Percentiles rank a stretch among this genome's conserved stretches.
Evolutionary conservation across 2,329 filamentous ascomycete species (phyloP).

Genomic region (Cadophora malorum): DNA sequence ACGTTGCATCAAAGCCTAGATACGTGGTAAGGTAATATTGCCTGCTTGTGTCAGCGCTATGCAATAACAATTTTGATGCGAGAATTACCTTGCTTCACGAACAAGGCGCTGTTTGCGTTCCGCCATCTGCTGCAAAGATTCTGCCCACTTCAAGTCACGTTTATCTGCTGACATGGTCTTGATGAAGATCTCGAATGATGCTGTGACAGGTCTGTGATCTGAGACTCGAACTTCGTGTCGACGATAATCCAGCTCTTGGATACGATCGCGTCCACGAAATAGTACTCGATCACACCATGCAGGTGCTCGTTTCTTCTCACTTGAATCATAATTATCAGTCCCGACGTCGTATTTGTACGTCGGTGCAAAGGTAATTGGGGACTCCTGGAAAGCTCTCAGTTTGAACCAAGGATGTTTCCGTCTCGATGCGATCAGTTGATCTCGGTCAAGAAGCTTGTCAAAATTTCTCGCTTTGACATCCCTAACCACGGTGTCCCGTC

Average conservation of each 20-base stretch:
- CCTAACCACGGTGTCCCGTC: conserved; percentile 87
- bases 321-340: conserved; percentile 91
- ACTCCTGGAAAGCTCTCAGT: conserved; percentile 87
- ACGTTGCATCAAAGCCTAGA: conserved; percentile 52
- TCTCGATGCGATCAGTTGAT: conserved; percentile 88
- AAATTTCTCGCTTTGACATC: conserved; percentile 84
- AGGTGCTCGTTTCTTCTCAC: conserved; percentile 91
- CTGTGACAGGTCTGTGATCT: conserved; percentile 92
- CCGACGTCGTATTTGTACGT: conserved; percentile 99
- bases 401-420: conserved; percentile 90
- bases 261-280: conserved; percentile 79
- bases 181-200: conserved; percentile 79
- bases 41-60: conserved; percentile 47
- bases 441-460: conserved; percentile 84
- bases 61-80: conserved; percentile 22
- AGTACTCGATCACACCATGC: conserved; percentile 96
- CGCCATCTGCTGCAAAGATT: conserved; percentile 77
- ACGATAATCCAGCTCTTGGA: conserved; percentile 87
- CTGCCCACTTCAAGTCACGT: conserved; percentile 71
- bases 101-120: conserved; percentile 72
- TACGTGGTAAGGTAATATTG: conserved; percentile 69
- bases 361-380: conserved; percentile 88
- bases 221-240: conserved; percentile 90
- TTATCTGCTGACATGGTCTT: conserved; percentile 78
- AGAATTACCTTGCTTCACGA: conserved; percentile 77